Conservation (phyloP, 192 early-diverging fungal genomes). For the Coemansia biformis region DNA sequence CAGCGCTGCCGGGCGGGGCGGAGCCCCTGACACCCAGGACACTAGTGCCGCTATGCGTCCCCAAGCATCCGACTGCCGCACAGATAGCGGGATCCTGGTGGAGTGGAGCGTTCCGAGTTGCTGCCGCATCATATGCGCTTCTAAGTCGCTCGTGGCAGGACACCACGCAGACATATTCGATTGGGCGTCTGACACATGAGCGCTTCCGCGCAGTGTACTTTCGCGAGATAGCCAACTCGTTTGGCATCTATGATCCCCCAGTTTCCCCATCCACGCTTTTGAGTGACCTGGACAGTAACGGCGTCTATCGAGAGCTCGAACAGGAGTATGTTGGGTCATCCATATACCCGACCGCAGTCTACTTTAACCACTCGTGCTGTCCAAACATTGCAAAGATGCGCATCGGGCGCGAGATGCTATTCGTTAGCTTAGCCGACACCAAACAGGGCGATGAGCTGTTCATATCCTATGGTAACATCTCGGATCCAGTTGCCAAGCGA, state of each 20-base stretch:
- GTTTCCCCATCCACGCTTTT: constrained; percentile 14
- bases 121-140: constrained; percentile 17
- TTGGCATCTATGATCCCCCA: constrained; percentile 60
- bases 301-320: constrained; percentile 12
- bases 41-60: constrained; percentile 21
- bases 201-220: constrained; percentile 55
- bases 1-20: constrained; percentile 1
- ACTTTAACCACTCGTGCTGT: constrained; percentile 64
- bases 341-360: constrained; percentile 59
- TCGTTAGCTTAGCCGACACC: constrained; percentile 44
- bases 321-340: constrained; percentile 55
- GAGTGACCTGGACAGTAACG: not conserved
- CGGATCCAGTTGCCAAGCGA: constrained; percentile 36
- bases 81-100: constrained; percentile 25
- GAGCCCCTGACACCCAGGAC: constrained; percentile 18
- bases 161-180: not conserved
- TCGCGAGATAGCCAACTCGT: constrained; percentile 64
- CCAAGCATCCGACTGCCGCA: constrained; percentile 5
- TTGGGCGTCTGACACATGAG: constrained; percentile 18
- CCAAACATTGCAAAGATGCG: constrained; percentile 55
- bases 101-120: constrained; percentile 13
- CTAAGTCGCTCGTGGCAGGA: constrained; percentile 18
- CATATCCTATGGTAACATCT: constrained; percentile 60
- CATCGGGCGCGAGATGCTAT: constrained; percentile 45
- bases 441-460: constrained; percentile 55